These are phyloP conservation scores for Phytomonas francai DNA, from an alignment of 208 protist genomes.

Conservation along the genomic window DNA sequence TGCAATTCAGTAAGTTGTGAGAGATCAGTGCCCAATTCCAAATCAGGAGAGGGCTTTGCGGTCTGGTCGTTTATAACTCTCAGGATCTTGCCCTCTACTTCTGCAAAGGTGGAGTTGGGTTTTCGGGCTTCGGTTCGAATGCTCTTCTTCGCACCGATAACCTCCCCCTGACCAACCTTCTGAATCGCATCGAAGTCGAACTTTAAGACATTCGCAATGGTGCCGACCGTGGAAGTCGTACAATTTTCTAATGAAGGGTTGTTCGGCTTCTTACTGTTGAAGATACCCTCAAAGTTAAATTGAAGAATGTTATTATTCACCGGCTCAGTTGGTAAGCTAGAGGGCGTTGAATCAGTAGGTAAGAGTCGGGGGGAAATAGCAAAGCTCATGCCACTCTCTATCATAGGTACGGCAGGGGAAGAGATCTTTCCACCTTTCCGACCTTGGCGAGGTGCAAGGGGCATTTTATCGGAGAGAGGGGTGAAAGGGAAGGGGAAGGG, in stretches of 20 bases:
- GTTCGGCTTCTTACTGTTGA: constrained; percentile 1
- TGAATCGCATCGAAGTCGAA: constrained; percentile 80
- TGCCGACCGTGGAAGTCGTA: neutral
- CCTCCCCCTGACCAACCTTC: constrained; percentile 69
- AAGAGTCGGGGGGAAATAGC: constrained; percentile 51
- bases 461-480: constrained; percentile 32
- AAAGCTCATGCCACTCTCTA: constrained; percentile 30
- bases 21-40: constrained; percentile 1
- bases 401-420: constrained; percentile 32
- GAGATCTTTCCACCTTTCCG: constrained; percentile 84
- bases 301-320: neutral
- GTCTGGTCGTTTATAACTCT: constrained; percentile 26
- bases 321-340: constrained; percentile 9
- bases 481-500: constrained; percentile 10
- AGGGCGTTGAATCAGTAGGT: constrained; percentile 5
- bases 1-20: constrained; percentile 17
- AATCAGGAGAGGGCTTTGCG: neutral
- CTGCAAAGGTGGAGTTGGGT: constrained; percentile 25
- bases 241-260: neutral
- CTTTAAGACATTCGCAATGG: constrained; percentile 59
- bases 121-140: constrained; percentile 53
- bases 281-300: constrained; percentile 4
- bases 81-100: constrained; percentile 35
- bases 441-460: constrained; percentile 66
- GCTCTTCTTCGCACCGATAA: constrained; percentile 68